Evolutionary conservation across 2,329 filamentous ascomycete species (phyloP).

Genomic region (Akanthomyces muscarius): DNA sequence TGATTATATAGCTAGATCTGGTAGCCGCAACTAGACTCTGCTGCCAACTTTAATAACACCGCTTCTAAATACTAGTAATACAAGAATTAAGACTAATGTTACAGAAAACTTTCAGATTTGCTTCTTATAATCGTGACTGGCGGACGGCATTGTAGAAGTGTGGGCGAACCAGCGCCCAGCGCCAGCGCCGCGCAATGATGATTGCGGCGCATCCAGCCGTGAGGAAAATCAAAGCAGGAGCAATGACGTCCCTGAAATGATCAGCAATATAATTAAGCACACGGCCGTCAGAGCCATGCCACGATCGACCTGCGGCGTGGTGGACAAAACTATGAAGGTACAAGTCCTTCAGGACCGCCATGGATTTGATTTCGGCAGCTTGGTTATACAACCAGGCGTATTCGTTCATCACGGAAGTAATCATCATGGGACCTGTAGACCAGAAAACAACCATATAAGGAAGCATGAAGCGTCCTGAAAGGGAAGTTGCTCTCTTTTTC

Average conservation of each 20-base stretch:
- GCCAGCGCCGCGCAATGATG: constrained; percentile 1
- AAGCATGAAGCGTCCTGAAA: constrained; percentile 19
- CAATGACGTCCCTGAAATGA: neutral
- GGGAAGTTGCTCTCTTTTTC: constrained; percentile 20
- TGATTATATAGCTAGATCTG: too few relatives aligned
- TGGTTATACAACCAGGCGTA: constrained; percentile 20
- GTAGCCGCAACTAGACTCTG: too few relatives aligned
- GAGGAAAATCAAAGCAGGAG: neutral
- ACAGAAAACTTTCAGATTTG: neutral
- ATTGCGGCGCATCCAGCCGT: neutral
- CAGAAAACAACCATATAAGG: constrained; percentile 26
- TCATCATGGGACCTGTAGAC: constrained; percentile 26
- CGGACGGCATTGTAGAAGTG: neutral
- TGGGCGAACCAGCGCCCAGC: neutral
- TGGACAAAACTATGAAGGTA: constrained; percentile 17
- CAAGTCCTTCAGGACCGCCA: constrained; percentile 20
- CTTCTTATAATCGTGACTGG: neutral
- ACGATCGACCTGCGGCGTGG: constrained; percentile 24
- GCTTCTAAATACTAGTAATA: too few relatives aligned
- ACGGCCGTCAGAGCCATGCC: constrained; percentile 24
- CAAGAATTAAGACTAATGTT: too few relatives aligned
- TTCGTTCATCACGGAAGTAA: constrained; percentile 21
- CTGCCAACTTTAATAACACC: too few relatives aligned
- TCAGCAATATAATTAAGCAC: constrained; percentile 23
- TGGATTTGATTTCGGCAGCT: neutral